Base-by-base conservation (phyloP, 768 basidiomycete genomes). In the Pleurotus giganteus region DNA sequence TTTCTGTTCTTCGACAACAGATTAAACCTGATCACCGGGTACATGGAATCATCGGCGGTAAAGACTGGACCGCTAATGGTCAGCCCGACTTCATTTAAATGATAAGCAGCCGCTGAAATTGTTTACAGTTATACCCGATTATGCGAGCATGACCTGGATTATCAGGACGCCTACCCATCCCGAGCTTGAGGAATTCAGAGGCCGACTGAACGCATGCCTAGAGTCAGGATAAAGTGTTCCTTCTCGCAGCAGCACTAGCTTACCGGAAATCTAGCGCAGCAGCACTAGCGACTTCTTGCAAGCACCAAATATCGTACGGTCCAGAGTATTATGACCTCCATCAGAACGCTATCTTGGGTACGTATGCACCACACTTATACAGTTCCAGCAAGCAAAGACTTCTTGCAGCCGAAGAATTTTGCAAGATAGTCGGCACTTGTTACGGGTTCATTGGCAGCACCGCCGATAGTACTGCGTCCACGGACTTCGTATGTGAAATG, bases 1-100 rank as follows among this genome's bases (percentile, higher is more conserved):
- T 96, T 37, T 86, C 91, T 2, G 83, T 84, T 21, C 77, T 96
- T 44, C 81, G 94, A 11, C 94, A 96, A 67, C 94, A 96, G 71
- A 84, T 93, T 56, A 85, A 85, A 66, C 93, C 94, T 0, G 82
- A 86, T 43, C 80, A 86, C 59, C 85, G 93, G 21, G 75, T 94
- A 5, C 88, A 93, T 62, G 91, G 93, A 2, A 75, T 90, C 46
- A 77, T 94, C 28, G 72, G 83, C 59, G 89, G 89, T 28, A 79
- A 78, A 29, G 74, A 87, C 59, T 85, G 87, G 78, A 70, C 78
- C 11, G 72, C 85, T 2, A 93, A 93, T 65, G 83, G 89, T 88
- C 61, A 56, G 77, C 62, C 24, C 12, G 24, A 12, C 21, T 4
- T 28, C n/a, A 2, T n/a, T n/a, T 15, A 4, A 26, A 47, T 56